A percentile compares a stretch with the other conserved stretches of the same genome.
phyloP scores from a whole-genome alignment of 2,329 filamentous ascomycete genomes.

The Tolypocladium album region DNA sequence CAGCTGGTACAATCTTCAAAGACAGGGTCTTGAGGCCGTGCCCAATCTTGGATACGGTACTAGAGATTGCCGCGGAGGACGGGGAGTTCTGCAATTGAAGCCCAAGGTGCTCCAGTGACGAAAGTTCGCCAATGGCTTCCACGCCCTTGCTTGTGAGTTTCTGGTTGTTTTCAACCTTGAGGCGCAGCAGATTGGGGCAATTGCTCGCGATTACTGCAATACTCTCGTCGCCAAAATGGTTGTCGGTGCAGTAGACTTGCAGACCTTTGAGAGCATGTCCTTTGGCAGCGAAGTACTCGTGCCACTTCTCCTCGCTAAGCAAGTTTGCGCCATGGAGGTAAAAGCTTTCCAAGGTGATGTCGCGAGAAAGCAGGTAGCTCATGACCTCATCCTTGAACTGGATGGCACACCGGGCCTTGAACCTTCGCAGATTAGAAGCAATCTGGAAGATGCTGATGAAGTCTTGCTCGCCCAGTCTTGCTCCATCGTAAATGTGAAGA shows the following conservation, averaged over 20 bases:
- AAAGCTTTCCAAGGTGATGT: slow-evolving; percentile 57
- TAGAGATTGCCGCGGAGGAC: slow-evolving; percentile 44
- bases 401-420: slow-evolving; percentile 76
- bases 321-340: slow-evolving; percentile 80
- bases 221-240: slow-evolving; percentile 64
- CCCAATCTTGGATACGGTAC: slow-evolving; percentile 54
- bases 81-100: slow-evolving; percentile 54
- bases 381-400: slow-evolving; percentile 83
- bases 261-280: slow-evolving; percentile 56
- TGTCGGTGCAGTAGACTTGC: slow-evolving; percentile 77
- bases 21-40: slow-evolving; percentile 64
- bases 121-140: slow-evolving; percentile 49
- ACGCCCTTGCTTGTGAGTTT: slow-evolving; percentile 58
- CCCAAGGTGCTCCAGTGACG: slow-evolving; percentile 62
- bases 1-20: slow-evolving; percentile 54
- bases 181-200: slow-evolving; percentile 58
- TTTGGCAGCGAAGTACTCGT: slow-evolving; percentile 52
- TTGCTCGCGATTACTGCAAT: slow-evolving; percentile 49
- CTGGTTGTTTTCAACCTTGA: slow-evolving; percentile 78
- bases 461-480: slow-evolving; percentile 62
- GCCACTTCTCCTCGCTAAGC: slow-evolving; percentile 67
- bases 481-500: slow-evolving; percentile 46
- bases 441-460: slow-evolving; percentile 71
- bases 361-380: slow-evolving; percentile 67
- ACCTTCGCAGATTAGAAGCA: slow-evolving; percentile 54